phyloP scores from a whole-genome alignment of 768 basidiomycete species.

The Rhizopogon sp. region DNA sequence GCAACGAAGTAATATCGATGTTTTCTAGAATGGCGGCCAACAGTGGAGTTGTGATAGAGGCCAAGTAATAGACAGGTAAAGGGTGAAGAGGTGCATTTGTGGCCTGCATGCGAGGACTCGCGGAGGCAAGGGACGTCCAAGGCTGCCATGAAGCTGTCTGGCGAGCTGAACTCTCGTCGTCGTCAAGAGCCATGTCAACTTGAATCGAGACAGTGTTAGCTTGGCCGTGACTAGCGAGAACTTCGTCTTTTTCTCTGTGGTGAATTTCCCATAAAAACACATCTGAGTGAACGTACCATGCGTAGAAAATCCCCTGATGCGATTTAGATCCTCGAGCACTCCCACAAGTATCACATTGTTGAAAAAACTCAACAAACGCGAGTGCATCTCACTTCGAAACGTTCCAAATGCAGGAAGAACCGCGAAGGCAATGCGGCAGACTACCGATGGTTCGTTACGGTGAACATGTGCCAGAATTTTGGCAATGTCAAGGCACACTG shows the following conservation, averaged over 20 bases:
- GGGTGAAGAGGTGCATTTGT: constrained; percentile 55
- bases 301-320: constrained; percentile 25
- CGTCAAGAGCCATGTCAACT: constrained; percentile 45
- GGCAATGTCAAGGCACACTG: constrained; percentile 65
- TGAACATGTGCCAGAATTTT: constrained; percentile 57
- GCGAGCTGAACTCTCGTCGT: not conserved
- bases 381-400: constrained; percentile 59
- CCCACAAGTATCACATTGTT: constrained; percentile 55
- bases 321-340: constrained; percentile 43
- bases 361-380: constrained; percentile 63
- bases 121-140: constrained; percentile 20
- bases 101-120: constrained; percentile 33
- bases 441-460: constrained; percentile 42
- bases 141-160: constrained; percentile 18
- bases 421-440: constrained; percentile 59
- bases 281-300: not conserved
- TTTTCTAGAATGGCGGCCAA: constrained; percentile 58
- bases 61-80: constrained; percentile 49
- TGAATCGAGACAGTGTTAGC: constrained; percentile 52
- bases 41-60: constrained; percentile 59
- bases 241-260: not conserved
- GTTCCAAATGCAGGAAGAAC: constrained; percentile 73
- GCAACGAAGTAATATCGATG: constrained; percentile 34
- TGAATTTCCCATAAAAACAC: not conserved
- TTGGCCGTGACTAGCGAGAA: constrained; percentile 5